Conservation (phyloP, 2,329 filamentous ascomycete genomes). For the Fusarium sp. region DNA sequence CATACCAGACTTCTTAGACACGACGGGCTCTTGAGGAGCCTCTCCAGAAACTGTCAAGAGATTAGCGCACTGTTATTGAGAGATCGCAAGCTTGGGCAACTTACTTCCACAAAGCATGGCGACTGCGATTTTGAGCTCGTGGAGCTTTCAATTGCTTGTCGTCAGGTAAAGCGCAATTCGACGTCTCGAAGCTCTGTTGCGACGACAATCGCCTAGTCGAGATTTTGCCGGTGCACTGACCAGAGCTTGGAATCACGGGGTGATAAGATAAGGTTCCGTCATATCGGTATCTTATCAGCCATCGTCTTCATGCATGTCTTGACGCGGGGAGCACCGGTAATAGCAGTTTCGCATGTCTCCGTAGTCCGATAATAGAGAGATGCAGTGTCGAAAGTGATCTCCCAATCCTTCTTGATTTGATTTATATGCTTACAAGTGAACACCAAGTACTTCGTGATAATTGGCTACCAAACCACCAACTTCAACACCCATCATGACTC, state of each 20-base stretch:
- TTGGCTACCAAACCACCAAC: not conserved
- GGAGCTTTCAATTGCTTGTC: constrained; percentile 48
- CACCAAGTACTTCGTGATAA: not conserved
- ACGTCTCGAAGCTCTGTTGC: constrained; percentile 43
- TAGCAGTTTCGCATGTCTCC: constrained; percentile 42
- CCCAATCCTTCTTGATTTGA: not conserved
- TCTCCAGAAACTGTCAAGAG: constrained; percentile 84
- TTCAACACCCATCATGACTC: constrained; percentile 38
- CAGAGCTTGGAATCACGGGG: constrained; percentile 46
- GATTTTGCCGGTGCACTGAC: constrained; percentile 51
- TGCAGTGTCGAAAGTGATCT: not conserved
- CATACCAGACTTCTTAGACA: constrained; percentile 91
- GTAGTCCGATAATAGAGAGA: constrained; percentile 30
- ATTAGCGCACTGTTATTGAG: constrained; percentile 30
- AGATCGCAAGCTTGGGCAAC: constrained; percentile 21
- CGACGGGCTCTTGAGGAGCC: constrained; percentile 92
- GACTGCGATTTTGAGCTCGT: constrained; percentile 46
- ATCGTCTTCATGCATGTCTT: constrained; percentile 19
- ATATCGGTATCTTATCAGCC: constrained; percentile 29
- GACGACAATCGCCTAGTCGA: constrained; percentile 45
- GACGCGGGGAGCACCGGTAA: constrained; percentile 42
- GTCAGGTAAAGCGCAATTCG: constrained; percentile 41
- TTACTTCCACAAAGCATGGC: constrained; percentile 64
- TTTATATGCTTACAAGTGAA: not conserved
- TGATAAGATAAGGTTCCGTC: constrained; percentile 46